phyloP scores from a whole-genome alignment of 768 basidiomycete genomes.

The Crepidotus variabilis region DNA sequence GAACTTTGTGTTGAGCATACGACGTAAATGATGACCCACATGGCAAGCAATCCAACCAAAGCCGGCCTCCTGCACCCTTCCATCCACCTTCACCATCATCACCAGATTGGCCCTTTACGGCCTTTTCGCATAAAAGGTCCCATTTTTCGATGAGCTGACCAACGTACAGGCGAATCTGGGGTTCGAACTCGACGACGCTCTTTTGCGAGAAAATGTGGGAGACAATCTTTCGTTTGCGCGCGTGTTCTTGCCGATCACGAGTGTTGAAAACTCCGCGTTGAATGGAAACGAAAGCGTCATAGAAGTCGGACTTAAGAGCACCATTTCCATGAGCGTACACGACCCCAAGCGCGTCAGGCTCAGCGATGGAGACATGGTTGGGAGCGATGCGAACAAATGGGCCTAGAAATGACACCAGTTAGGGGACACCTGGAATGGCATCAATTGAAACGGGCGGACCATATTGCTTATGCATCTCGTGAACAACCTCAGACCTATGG shows the following conservation, averaged over 20 bases:
- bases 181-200: constrained; percentile 83
- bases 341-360: constrained; percentile 70
- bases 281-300: constrained; percentile 77
- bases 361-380: constrained; percentile 72
- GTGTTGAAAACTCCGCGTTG: constrained; percentile 75
- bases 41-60: constrained; percentile 74
- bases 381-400: constrained; percentile 70
- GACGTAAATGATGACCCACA: constrained; percentile 41
- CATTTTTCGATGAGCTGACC: constrained; percentile 62
- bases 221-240: constrained; percentile 89
- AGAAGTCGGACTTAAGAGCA: constrained; percentile 76
- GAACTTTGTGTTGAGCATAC: neutral
- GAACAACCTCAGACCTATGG: constrained; percentile 72
- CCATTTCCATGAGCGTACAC: constrained; percentile 85
- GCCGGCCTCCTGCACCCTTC: constrained; percentile 54
- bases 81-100: constrained; percentile 63
- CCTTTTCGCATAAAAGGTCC: constrained; percentile 62
- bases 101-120: constrained; percentile 53
- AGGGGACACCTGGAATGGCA: neutral
- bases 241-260: constrained; percentile 72
- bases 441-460: constrained; percentile 37
- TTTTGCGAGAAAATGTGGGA: constrained; percentile 84
- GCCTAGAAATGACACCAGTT: constrained; percentile 31
- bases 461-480: constrained; percentile 68
- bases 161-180: constrained; percentile 64